Evolutionary conservation across 805 yeast species (phyloP), one percentile per base, ranked within the genome.

Genomic region (Phaffomyces thermotolerans): DNA sequence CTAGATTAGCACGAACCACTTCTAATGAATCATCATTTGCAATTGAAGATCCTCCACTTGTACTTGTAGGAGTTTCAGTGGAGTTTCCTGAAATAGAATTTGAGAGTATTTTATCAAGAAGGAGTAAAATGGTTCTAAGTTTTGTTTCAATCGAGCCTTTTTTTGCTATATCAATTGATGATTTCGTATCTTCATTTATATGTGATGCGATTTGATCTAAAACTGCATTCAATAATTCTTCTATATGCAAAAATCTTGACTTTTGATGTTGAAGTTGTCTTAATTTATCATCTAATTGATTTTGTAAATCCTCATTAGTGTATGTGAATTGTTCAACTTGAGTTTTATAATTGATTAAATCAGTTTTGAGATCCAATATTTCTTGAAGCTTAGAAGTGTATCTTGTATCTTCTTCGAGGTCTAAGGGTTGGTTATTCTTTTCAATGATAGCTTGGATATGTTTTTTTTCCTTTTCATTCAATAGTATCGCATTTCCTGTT

Each of bases 331-430:
- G 46, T 14, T 42, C 39, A 34, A 46, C 52, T 12, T 47, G 36
- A 3, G 43, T 40, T 38, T 58, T 56, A 0, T 57, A 52, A 4
- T 55, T 24, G 1, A 50, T 41, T 24, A 66, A 47, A 40, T 60
- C 59, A 18, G 54, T 48, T 33, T 60, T 56, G 38, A 64, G 40
- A 2, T 53, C 57, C 6, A 52, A 29, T 7, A 59, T 35, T 41
- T 64, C 59, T 24, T 56, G 50, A 12, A 48, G 37, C 36, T 53
- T 53, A 6, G 50, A 52, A 23, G 43, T 49, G 17, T 47, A 50
- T 24, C 47, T 51, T 8, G 40, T 27, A 32, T 41, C 45, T 5
- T 35, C 32, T 15, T 37, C 43, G 7, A 30, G n/a, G 14, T 37
- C 41, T 14, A 18, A 18, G 4, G 42, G 40, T 32, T 32, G 27